Evolutionary conservation across 2,329 filamentous ascomycete genomes (phyloP), one percentile per base, ranked within the genome.

Genomic region (Apiospora pterosperma): DNA sequence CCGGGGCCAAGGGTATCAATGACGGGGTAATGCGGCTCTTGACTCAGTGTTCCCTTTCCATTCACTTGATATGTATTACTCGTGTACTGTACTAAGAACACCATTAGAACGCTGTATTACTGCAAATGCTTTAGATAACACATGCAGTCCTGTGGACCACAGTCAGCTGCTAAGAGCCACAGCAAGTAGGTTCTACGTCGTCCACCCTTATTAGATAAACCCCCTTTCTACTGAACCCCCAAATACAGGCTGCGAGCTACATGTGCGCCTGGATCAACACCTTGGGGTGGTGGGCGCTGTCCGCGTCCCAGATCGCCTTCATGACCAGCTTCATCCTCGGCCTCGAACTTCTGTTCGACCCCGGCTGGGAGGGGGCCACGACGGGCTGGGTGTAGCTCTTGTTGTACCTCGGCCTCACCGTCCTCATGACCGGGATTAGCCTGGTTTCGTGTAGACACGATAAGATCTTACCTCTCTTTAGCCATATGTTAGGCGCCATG

Each of bases 261-360:
- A 79, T 87, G 74, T 85, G 84, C 67, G 85, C 85, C 2, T 87
- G 84, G 84, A 85, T 87, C 69, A 87, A 87, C 72, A 85, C 81
- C 0, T 86, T 86, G 65, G 85, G 85, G 14, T 88, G 85, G 85
- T 85, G 84, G 79, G 82, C 84, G 0, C 72, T 87, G 64, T 82
- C 82, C 0, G 85, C 85, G 0, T 86, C 83, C 1, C 82, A 85
- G 65, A 78, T 83, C 28, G 84, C 84, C 14, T 87, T 88, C 69
- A 86, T 87, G 84, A 82, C 83, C 3, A 79, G 85, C 68, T 85
- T 88, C 61, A 76, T 86, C 63, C 75, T 88, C 6, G 80, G 82
- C n/a, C 84, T 87, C 78, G 85, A 85, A 74, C 74, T 81, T 36
- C 78, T 87, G 74, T 86, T 85, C 68, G 75, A 81, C 25, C 77